These are phyloP conservation scores for Lizonia empirigonia DNA, from an alignment of 2,329 filamentous ascomycete species.

Conservation along the genomic window DNA sequence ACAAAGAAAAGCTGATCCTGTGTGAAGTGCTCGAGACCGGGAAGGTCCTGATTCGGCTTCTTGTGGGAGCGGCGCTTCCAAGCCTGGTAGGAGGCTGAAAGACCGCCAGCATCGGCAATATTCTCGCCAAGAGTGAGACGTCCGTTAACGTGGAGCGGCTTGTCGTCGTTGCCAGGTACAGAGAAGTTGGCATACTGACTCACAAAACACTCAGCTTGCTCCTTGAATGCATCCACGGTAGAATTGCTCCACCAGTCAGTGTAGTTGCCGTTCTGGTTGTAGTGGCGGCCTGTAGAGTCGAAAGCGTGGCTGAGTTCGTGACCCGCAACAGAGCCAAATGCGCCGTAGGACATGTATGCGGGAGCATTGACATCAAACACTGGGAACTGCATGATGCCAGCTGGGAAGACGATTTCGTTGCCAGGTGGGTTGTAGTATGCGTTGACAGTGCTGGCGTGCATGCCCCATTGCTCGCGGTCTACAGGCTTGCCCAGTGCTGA, in stretches of 20 bases:
- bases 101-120: slow-evolving; percentile 72
- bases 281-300: slow-evolving; percentile 68
- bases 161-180: slow-evolving; percentile 61
- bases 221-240: slow-evolving; percentile 63
- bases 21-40: slow-evolving; percentile 64
- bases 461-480: slow-evolving; percentile 65
- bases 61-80: slow-evolving; percentile 66
- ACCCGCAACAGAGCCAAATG: slow-evolving; percentile 69
- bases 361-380: slow-evolving; percentile 68
- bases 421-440: slow-evolving; percentile 68
- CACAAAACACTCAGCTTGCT: slow-evolving; percentile 68
- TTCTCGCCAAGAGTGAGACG: slow-evolving; percentile 70
- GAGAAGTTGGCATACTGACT: slow-evolving; percentile 70
- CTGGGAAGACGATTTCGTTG: slow-evolving; percentile 73
- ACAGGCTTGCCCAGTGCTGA: slow-evolving; percentile 64
- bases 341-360: slow-evolving; percentile 70
- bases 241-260: slow-evolving; percentile 70
- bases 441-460: slow-evolving; percentile 64
- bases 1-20: slow-evolving; percentile 75
- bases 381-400: slow-evolving; percentile 71
- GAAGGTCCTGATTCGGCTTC: slow-evolving; percentile 56
- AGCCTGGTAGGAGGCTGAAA: slow-evolving; percentile 66
- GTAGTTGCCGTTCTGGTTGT: slow-evolving; percentile 68
- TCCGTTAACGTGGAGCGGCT: slow-evolving; percentile 67
- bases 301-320: slow-evolving; percentile 75